Conservation (phyloP, 2,329 filamentous ascomycete species). For the Pseudohalonectria lignicola region DNA sequence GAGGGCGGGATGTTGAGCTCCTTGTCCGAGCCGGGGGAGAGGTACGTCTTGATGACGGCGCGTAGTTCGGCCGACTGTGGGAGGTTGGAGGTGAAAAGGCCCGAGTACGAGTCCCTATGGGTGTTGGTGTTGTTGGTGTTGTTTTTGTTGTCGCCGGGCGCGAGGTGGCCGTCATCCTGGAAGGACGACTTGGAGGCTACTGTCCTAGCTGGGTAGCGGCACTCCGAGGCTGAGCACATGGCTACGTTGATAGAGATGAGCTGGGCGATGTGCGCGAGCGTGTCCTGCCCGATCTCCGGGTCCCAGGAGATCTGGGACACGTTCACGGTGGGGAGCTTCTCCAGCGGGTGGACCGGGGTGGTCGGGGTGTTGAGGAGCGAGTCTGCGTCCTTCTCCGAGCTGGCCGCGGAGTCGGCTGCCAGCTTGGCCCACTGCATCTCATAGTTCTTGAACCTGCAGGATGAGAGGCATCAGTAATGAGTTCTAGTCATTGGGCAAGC, state of each 20-base stretch:
- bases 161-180: constrained; percentile 2
- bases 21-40: constrained; percentile 27
- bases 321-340: constrained; percentile 8
- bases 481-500: too few species aligned
- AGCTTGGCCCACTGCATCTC: constrained; percentile 18
- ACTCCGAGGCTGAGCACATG: constrained; percentile 11
- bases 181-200: constrained; percentile 3
- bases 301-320: constrained; percentile 13
- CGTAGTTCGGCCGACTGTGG: constrained; percentile 19
- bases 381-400: constrained; percentile 12
- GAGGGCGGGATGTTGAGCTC: constrained; percentile 34
- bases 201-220: constrained; percentile 6
- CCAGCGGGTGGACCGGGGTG: constrained; percentile 12
- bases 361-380: constrained; percentile 14
- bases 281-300: constrained; percentile 22
- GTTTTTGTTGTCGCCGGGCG: not conserved
- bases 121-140: not conserved
- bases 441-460: constrained; percentile 30
- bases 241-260: constrained; percentile 17
- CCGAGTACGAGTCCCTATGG: not conserved
- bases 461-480: not conserved
- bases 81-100: constrained; percentile 8
- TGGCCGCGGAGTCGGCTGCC: constrained; percentile 3
- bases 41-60: constrained; percentile 27
- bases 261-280: constrained; percentile 20